Evolutionary conservation across 139 green algal genomes (phyloP), one percentile per base, ranked within the genome.

Genomic region (Astrephomene gubernaculifera): DNA sequence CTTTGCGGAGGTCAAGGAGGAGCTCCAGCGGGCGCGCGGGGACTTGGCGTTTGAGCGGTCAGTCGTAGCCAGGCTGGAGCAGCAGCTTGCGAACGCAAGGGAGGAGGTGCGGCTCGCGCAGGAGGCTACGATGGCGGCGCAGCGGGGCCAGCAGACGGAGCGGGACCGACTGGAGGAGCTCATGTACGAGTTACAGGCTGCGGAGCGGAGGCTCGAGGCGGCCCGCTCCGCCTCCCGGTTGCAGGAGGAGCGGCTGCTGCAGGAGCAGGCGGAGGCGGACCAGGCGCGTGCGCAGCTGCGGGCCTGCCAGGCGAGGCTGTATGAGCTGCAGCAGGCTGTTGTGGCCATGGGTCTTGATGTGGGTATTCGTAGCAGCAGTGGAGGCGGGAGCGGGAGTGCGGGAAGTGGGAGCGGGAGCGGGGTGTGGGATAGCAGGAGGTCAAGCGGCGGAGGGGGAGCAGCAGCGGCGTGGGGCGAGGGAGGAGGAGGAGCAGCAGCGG

Each of bases 221-320:
- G n/a, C 43, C 21, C 78, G 44, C 24, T 21, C 60, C 19, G 76
- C 76, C n/a, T 29, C 61, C n/a, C 25, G 36, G 14, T 19, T 54
- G 38, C 39, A 44, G 2, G 60, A 83, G 39, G 29, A 69, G 29
- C 76, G 74, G 63, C 38, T 75, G 61, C 10, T 3, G 22, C 1
- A n/a, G 2, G 78, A 84, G 63, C 63, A 84, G 31, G 21, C 39
- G 63, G 78, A 83, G 31, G 65, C 41, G 7, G 76, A 75, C 78
- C 63, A 63, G 43, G 43, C 65, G 19, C 41, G 78, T 2, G 24
- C 10, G 3, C 57, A 71, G 41, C 78, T 84, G 61, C 29, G 78
- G 44, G 63, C 6, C n/a, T 36, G 43, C 17, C 78, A 75, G 63
- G 43, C 43, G 3, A n/a, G 24, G 0, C 10, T 53, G 33, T 52